Conservation (phyloP, 805 yeast genomes). For the Wickerhamomyces rabaulensis region DNA sequence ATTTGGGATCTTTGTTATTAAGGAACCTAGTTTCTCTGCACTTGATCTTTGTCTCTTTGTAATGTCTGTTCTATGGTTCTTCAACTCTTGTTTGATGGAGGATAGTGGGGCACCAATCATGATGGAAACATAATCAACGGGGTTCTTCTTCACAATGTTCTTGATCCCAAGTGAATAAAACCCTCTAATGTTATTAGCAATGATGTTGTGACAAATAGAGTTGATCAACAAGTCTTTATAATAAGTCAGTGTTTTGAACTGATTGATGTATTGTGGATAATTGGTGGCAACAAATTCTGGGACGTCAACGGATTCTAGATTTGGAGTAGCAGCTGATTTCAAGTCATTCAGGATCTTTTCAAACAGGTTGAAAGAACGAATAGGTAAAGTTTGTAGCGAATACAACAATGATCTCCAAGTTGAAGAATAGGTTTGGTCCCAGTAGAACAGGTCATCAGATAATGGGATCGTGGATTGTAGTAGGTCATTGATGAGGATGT, state of each 20-base stretch:
- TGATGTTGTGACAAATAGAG: slow-evolving; percentile 15
- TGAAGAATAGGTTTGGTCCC: slow-evolving; percentile 34
- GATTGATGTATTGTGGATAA: slow-evolving; percentile 7
- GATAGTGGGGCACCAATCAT: slow-evolving; percentile 33
- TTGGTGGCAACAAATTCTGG: slow-evolving; percentile 5
- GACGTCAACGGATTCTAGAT: slow-evolving; percentile 5
- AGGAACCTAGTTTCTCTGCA: slow-evolving; percentile 31
- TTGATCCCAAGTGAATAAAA: slow-evolving; percentile 22
- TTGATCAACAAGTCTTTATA: slow-evolving; percentile 8
- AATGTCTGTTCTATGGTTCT: slow-evolving; percentile 15
- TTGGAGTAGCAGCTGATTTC: slow-evolving; percentile 9
- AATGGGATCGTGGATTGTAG: slow-evolving; percentile 38
- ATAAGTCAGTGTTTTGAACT: slow-evolving; percentile 9
- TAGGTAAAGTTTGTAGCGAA: slow-evolving; percentile 35
- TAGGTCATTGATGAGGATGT: slow-evolving; percentile 28
- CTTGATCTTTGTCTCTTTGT: slow-evolving; percentile 25
- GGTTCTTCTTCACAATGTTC: slow-evolving; percentile 20
- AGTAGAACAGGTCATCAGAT: slow-evolving; percentile 40
- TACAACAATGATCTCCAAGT: slow-evolving; percentile 29
- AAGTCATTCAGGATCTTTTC: slow-evolving; percentile 24
- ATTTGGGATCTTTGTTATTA: slow-evolving; percentile 29
- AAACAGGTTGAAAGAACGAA: slow-evolving; percentile 13
- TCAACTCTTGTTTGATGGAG: slow-evolving; percentile 27
- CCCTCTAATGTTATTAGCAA: slow-evolving; percentile 14
- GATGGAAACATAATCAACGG: slow-evolving; percentile 21